Evolutionary conservation across 129 eudicot species (phyloP).

Genomic region (Flaveria bidentis): DNA sequence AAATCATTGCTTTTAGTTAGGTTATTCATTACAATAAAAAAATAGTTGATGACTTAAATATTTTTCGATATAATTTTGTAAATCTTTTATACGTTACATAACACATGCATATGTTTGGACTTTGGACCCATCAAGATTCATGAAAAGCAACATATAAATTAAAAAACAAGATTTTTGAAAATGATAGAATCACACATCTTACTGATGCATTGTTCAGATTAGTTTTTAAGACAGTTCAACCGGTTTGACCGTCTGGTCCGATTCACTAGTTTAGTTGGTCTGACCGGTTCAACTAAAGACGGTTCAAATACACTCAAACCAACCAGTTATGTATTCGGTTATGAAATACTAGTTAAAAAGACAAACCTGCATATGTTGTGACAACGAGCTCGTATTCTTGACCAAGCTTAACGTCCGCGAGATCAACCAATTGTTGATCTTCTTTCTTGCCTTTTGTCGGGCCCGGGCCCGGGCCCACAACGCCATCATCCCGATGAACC

Average conservation of each 20-base stretch:
- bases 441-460: not conserved
- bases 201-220: too few relatives aligned
- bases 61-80: not conserved
- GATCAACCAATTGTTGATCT: conserved; percentile 41
- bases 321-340: not conserved
- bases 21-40: too few relatives aligned
- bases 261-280: too few relatives aligned
- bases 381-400: conserved; percentile 64
- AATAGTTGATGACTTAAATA: not conserved
- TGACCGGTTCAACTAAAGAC: too few relatives aligned
- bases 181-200: too few relatives aligned
- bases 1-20: too few relatives aligned
- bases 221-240: too few relatives aligned
- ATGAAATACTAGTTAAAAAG: not conserved
- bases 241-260: not conserved
- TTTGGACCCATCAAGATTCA: not conserved
- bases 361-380: conserved; percentile 61
- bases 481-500: conserved; percentile 27
- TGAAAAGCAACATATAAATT: not conserved
- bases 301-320: too few relatives aligned
- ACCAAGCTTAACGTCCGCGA: conserved; percentile 54
- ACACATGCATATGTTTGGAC: not conserved
- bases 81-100: not conserved
- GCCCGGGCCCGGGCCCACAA: not conserved
- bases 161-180: too few relatives aligned